These are phyloP conservation scores for Euptelea pleiosperma DNA, from an alignment of 164 flowering plant species.

Conservation along the genomic window DNA sequence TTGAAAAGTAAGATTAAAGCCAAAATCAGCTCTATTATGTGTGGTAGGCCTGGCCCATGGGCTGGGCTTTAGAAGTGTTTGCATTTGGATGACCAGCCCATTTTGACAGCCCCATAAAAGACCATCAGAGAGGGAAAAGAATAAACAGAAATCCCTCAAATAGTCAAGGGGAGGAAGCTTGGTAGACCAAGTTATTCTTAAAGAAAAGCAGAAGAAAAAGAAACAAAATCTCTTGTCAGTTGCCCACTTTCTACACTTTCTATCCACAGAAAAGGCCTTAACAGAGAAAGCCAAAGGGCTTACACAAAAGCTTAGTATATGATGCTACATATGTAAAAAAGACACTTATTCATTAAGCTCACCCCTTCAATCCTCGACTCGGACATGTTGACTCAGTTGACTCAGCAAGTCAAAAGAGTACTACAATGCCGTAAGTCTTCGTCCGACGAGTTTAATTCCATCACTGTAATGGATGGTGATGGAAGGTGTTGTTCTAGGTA, in stretches of 20 bases:
- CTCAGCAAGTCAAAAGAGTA: no score
- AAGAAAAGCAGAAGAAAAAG: slow-evolving; percentile 14
- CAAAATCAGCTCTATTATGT: no score
- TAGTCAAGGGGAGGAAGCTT: slow-evolving; percentile 12
- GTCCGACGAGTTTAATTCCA: no score
- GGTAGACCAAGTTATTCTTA: slow-evolving; percentile 28
- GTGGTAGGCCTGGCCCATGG: no score
- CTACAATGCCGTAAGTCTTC: no score
- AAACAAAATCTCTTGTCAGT: slow-evolving; percentile 18
- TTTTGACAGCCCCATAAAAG: not conserved
- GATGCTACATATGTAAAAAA: no score
- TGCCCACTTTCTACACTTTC: slow-evolving; percentile 25
- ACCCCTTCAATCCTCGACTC: no score
- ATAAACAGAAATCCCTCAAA: not conserved
- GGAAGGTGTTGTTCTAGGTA: no score
- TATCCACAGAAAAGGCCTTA: slow-evolving; percentile 12
- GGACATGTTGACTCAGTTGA: no score
- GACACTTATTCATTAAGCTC: no score
- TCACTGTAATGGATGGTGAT: no score
- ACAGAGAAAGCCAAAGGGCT: slow-evolving; percentile 21
- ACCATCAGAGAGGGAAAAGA: slow-evolving; percentile 7
- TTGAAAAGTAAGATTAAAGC: no score
- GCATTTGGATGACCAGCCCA: not conserved
- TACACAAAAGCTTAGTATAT: slow-evolving; percentile 24
- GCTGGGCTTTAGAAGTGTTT: not conserved